Conservation (phyloP, 139 green algal species). For the Micractinium conductrix region DNA sequence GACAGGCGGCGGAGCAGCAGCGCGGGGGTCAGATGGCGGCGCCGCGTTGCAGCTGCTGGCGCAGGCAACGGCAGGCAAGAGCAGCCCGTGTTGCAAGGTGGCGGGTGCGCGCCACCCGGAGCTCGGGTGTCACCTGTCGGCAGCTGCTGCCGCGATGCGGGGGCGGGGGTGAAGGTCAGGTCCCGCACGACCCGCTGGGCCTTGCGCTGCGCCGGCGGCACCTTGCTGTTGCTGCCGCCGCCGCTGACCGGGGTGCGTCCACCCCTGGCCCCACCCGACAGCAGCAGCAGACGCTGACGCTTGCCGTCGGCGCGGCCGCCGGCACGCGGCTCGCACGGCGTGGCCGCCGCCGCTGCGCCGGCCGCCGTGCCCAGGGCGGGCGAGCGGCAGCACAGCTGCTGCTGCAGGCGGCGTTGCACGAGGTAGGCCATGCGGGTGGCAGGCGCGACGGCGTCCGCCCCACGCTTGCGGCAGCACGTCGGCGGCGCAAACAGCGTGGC, state of each 20-base stretch:
- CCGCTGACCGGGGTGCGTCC: neutral
- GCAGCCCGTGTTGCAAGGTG: neutral
- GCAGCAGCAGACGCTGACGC: constrained; percentile 20
- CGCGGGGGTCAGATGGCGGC: neutral
- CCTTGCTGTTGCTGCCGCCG: constrained; percentile 1
- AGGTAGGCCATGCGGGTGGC: no score
- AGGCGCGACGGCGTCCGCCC: neutral
- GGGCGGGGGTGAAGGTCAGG: constrained; percentile 10
- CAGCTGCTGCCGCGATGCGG: no score
- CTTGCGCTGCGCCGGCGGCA: neutral
- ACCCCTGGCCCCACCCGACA: neutral
- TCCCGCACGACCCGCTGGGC: constrained; percentile 1
- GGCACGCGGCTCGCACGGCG: neutral
- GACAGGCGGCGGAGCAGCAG: neutral
- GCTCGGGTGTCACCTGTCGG: neutral
- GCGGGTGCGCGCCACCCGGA: neutral
- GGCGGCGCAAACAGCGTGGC: neutral
- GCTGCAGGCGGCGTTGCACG: neutral
- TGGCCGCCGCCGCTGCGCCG: neutral
- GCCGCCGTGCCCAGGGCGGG: neutral
- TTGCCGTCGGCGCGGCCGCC: neutral
- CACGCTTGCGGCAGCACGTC: neutral
- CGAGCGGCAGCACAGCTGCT: neutral
- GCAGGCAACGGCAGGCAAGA: neutral
- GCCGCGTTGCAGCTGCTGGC: no score